Conservation (phyloP, 805 yeast species). For the Candida nonsorbophila region DNA sequence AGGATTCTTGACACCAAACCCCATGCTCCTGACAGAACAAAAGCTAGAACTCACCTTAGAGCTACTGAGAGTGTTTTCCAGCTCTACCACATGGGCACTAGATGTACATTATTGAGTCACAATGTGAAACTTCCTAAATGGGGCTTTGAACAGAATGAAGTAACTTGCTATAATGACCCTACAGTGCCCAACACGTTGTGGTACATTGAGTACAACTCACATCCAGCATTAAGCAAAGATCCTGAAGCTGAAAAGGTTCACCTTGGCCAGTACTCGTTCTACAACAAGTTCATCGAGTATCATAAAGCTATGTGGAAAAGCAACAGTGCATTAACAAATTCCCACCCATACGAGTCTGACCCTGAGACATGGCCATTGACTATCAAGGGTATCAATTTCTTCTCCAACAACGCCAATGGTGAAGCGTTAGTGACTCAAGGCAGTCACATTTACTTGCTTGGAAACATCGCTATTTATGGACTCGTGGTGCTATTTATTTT, state of each 20-base stretch:
- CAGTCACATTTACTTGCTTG: constrained; percentile 50
- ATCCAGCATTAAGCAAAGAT: constrained; percentile 37
- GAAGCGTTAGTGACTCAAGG: constrained; percentile 11
- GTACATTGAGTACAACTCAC: constrained; percentile 63
- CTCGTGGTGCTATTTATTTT: constrained; percentile 31
- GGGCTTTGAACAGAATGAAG: constrained; percentile 86
- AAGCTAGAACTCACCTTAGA: constrained; percentile 24
- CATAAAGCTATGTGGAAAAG: constrained; percentile 52
- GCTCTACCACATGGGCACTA: constrained; percentile 58
- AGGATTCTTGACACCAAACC: constrained; percentile 35
- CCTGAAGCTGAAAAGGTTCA: constrained; percentile 15
- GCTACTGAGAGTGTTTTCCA: constrained; percentile 70
- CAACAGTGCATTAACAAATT: constrained; percentile 41
- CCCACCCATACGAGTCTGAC: constrained; percentile 47
- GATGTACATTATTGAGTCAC: constrained; percentile 74
- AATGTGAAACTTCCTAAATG: constrained; percentile 70
- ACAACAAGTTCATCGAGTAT: constrained; percentile 48
- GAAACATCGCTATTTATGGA: constrained; percentile 59
- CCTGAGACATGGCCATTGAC: constrained; percentile 63
- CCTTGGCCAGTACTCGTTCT: constrained; percentile 30
- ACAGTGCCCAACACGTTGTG: constrained; percentile 63
- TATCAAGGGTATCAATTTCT: constrained; percentile 55
- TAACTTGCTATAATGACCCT: constrained; percentile 76
- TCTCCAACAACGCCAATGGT: constrained; percentile 31
- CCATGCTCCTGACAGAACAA: constrained; percentile 23